Percentiles rank a stretch among this genome's conserved stretches.
Conservation (phyloP, 345 rosid species). For the Gossypium turneri region DNA sequence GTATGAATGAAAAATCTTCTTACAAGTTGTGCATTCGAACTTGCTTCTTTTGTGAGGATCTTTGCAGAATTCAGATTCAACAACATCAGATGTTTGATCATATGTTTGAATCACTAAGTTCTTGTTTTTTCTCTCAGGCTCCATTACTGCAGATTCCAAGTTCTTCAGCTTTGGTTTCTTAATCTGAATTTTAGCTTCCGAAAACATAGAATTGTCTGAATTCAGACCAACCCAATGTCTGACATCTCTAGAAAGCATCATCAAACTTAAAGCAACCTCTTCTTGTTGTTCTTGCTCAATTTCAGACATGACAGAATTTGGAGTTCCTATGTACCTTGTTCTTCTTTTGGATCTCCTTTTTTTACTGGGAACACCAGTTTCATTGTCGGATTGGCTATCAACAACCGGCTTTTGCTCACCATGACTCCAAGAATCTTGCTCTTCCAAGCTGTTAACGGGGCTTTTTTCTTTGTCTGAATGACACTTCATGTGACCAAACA, state of each 20-base stretch:
- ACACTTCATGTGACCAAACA: slow-evolving; percentile 39
- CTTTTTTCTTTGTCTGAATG: slow-evolving; percentile 36
- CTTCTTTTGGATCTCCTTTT: slow-evolving; percentile 43
- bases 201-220: slow-evolving; percentile 30
- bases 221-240: slow-evolving; percentile 25
- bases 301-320: slow-evolving; percentile 46
- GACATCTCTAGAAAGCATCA: slow-evolving; percentile 64
- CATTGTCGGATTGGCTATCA: slow-evolving; percentile 45
- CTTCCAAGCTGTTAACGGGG: slow-evolving; percentile 24
- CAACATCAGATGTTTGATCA: slow-evolving; percentile 1
- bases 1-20: slow-evolving; percentile 59
- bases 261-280: slow-evolving; percentile 57
- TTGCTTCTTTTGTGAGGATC: slow-evolving; percentile 30
- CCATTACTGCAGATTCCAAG: slow-evolving; percentile 4
- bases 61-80: slow-evolving; percentile 21
- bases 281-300: slow-evolving; percentile 53
- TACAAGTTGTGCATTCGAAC: slow-evolving; percentile 68
- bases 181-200: slow-evolving; percentile 23
- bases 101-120: too few relatives aligned
- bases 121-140: neutral
- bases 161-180: slow-evolving; percentile 17
- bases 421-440: slow-evolving; percentile 38
- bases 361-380: slow-evolving; percentile 31
- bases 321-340: slow-evolving; percentile 32
- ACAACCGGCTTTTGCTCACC: slow-evolving; percentile 26